phyloP scores from a whole-genome alignment of 805 yeast genomes.

The Komagataella ulmi region DNA sequence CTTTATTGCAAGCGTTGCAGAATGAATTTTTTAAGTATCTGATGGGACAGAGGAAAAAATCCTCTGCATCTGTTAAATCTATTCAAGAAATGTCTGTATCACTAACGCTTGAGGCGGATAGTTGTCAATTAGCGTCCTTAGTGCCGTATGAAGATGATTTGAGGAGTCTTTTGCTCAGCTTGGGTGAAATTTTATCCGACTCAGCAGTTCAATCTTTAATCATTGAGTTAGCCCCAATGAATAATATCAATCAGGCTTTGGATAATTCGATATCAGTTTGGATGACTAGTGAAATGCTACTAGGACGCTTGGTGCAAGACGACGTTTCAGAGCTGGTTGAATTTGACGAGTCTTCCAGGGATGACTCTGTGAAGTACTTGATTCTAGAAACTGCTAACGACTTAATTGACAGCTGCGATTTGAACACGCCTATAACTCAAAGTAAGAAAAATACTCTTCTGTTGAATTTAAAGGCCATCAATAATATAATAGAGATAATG shows the following conservation, averaged over 20 bases:
- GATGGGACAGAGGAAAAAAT: background rate
- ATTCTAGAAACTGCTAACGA: conserved; percentile 30
- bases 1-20: background rate
- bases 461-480: conserved; percentile 12
- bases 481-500: conserved; percentile 15
- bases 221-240: background rate
- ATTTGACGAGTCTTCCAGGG: conserved; percentile 5
- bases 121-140: background rate
- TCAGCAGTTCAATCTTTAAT: background rate
- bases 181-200: background rate
- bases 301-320: background rate
- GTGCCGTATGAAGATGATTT: background rate
- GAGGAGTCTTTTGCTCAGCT: background rate
- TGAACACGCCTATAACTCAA: background rate
- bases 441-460: no score
- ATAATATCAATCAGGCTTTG: conserved; percentile 5
- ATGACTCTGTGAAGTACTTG: conserved; percentile 18
- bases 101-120: background rate
- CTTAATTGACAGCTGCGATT: conserved; percentile 9
- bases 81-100: background rate
- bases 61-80: background rate
- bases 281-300: conserved; percentile 20
- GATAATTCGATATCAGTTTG: conserved; percentile 20
- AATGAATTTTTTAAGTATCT: background rate
- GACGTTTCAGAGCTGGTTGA: background rate